Conservation (phyloP, 2,329 filamentous ascomycete genomes). For the Diaporthe vexans region DNA sequence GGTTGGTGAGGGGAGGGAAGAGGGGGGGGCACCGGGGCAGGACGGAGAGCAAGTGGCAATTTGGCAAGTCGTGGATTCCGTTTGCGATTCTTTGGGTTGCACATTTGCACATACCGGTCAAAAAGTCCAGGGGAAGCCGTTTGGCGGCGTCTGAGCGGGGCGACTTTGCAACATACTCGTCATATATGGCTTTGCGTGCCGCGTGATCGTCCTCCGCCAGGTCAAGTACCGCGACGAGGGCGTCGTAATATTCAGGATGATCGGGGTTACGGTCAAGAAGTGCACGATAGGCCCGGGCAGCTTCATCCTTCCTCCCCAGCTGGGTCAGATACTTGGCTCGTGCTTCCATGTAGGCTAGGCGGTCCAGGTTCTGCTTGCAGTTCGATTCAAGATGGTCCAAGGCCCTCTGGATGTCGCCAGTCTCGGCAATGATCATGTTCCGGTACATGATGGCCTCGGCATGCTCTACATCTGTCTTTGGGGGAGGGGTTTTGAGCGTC, state of each 20-base stretch:
- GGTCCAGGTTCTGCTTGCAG: slow-evolving; percentile 84
- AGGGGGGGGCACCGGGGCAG: neutral
- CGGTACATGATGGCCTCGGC: slow-evolving; percentile 96
- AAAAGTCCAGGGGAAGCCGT: slow-evolving; percentile 89
- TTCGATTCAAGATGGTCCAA: slow-evolving; percentile 87
- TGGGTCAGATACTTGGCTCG: slow-evolving; percentile 87
- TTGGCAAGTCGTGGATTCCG: neutral
- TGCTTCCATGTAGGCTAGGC: slow-evolving; percentile 86
- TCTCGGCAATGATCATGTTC: slow-evolving; percentile 93
- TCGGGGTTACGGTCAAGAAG: slow-evolving; percentile 91
- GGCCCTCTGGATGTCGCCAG: slow-evolving; percentile 85
- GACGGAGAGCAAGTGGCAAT: too few relatives aligned
- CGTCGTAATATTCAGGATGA: slow-evolving; percentile 87
- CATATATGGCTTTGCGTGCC: slow-evolving; percentile 78
- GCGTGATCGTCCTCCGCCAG: slow-evolving; percentile 71
- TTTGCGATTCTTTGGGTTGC: too few relatives aligned
- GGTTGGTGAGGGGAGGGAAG: neutral
- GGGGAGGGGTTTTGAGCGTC: slow-evolving; percentile 85
- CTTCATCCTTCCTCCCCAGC: slow-evolving; percentile 83
- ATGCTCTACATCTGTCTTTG: slow-evolving; percentile 87
- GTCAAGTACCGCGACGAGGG: slow-evolving; percentile 77
- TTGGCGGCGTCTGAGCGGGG: slow-evolving; percentile 87
- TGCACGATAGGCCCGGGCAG: slow-evolving; percentile 82
- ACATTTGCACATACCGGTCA: slow-evolving; percentile 71
- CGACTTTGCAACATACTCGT: slow-evolving; percentile 83